phyloP scores from a whole-genome alignment of 345 rosid genomes.

The Acer campestre region DNA sequence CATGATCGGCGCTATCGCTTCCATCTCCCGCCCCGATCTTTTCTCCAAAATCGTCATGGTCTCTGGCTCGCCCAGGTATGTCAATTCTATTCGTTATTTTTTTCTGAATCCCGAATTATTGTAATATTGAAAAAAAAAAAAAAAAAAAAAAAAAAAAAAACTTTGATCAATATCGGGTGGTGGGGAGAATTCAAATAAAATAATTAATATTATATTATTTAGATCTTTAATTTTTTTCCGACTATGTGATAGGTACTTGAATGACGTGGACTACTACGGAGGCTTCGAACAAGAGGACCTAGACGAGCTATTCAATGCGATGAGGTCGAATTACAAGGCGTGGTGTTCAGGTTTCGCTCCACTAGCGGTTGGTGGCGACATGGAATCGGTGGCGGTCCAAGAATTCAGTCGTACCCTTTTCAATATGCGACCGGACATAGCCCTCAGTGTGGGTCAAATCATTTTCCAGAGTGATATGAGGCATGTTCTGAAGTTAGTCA shows the following conservation, averaged over 20 bases:
- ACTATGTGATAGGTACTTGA: slow-evolving; percentile 48
- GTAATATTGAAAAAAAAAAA: too few species aligned
- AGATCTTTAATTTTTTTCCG: neutral
- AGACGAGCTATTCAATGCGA: slow-evolving; percentile 77
- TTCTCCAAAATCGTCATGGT: slow-evolving; percentile 75
- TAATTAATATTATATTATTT: too few species aligned
- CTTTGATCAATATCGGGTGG: too few species aligned
- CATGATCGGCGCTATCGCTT: slow-evolving; percentile 80
- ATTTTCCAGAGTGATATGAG: slow-evolving; percentile 84
- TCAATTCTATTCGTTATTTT: too few species aligned
- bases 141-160: too few species aligned
- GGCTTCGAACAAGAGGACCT: slow-evolving; percentile 88
- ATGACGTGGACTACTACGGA: slow-evolving; percentile 78
- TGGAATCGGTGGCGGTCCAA: slow-evolving; percentile 86
- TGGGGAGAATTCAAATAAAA: too few species aligned
- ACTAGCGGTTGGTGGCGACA: slow-evolving; percentile 78
- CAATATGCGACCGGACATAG: slow-evolving; percentile 97
- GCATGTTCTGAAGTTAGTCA: slow-evolving; percentile 49
- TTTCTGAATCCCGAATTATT: too few species aligned
- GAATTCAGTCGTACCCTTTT: slow-evolving; percentile 92
- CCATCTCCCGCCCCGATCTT: slow-evolving; percentile 81
- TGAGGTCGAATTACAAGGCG: slow-evolving; percentile 75
- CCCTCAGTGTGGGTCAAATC: slow-evolving; percentile 66
- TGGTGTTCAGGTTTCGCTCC: slow-evolving; percentile 97
- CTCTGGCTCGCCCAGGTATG: slow-evolving; percentile 79